Base-by-base conservation (phyloP, 1,284 basidiomycete species). In the Ustilago loliicola region DNA sequence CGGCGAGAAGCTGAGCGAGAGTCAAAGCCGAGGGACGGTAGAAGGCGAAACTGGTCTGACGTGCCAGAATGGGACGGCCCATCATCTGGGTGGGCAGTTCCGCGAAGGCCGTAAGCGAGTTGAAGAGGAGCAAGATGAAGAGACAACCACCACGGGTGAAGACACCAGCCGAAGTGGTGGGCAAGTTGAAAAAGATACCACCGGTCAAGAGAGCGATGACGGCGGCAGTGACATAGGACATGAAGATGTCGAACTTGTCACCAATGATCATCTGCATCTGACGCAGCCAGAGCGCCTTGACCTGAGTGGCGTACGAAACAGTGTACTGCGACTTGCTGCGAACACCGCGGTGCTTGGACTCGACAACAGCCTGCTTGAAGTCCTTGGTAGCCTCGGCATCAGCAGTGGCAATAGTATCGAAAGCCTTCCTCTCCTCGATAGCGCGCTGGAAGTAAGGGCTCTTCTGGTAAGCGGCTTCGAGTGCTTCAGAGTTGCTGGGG, bases 291-390 rank as follows among this genome's bases (percentile, higher is more conserved):
- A 96, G 88, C 1, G 92, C 92, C 38, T 82, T 62, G n/a, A 83
- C 75, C 62, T 83, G 82, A 6, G 57, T 32, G 17, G 50, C 50
- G 53, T 62, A 94, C 1, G 92, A 91, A 30, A 95, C 91, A 3
- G 93, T 95, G 88, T 95, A 96, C 3, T 94, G 92, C 73, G 92
- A 93, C 88, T 93, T 93, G 87, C 91, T 91, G 27, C 92, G 91
- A 3, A 94, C 94, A 25, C 93, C 92, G 61, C 89, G 90, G 87
- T 93, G 92, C 89, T 96, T 96, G 85, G 94, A 92, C 4, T 91
- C 91, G 25, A 88, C 86, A 25, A 94, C 93, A 2, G 94, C 93
- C 21, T 89, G 88, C 56, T 91, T 90, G 89, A 96, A 96, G 27
- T 81, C 81, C 32, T 80, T 91, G 71, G 92, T 91, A 19, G 80